A percentile compares a stretch with the other conserved stretches of the same genome.
Evolutionary conservation across 2,329 filamentous ascomycete species (phyloP).

Genomic region (Colletotrichum tofieldiae): DNA sequence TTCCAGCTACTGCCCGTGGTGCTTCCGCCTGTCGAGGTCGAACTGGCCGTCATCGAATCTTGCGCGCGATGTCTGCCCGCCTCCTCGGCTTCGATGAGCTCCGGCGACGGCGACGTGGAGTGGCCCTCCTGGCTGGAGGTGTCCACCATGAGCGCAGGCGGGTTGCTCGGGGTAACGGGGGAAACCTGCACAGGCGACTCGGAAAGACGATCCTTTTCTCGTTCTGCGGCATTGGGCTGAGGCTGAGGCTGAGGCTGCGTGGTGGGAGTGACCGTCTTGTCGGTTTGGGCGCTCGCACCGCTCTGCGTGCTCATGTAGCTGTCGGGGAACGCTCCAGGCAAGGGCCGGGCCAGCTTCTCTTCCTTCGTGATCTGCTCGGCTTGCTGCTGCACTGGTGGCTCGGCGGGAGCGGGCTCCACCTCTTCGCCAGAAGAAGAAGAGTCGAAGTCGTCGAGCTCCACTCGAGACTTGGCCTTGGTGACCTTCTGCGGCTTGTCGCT

Average conservation of each 20-base stretch:
- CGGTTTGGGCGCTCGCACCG: constrained; percentile 51
- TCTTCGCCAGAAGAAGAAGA: constrained; percentile 69
- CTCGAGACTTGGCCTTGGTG: constrained; percentile 71
- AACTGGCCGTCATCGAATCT: constrained; percentile 65
- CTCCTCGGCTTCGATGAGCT: constrained; percentile 67
- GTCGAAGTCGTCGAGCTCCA: constrained; percentile 81
- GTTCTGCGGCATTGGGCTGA: constrained; percentile 17
- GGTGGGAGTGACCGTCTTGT: constrained; percentile 51
- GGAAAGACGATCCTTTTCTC: constrained; percentile 64
- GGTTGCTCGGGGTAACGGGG: constrained; percentile 67
- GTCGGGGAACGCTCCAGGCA: constrained; percentile 60
- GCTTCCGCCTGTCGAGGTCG: constrained; percentile 62
- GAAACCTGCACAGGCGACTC: constrained; percentile 81
- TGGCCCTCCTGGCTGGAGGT: constrained; percentile 79
- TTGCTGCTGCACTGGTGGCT: constrained; percentile 50
- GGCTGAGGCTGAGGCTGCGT: constrained; percentile 33
- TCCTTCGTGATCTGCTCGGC: constrained; percentile 43
- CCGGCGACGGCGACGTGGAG: constrained; percentile 77
- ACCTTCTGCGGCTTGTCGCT: constrained; percentile 69
- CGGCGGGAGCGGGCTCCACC: constrained; percentile 46
- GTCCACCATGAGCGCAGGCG: constrained; percentile 79
- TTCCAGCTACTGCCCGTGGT: constrained; percentile 81
- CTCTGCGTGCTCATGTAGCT: constrained; percentile 55
- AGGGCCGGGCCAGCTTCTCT: constrained; percentile 50
- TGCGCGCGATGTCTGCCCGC: constrained; percentile 57